Percentiles rank a stretch among this genome's conserved stretches.
phyloP scores from a whole-genome alignment of 129 eudicot genomes.

The Logfia minima region DNA sequence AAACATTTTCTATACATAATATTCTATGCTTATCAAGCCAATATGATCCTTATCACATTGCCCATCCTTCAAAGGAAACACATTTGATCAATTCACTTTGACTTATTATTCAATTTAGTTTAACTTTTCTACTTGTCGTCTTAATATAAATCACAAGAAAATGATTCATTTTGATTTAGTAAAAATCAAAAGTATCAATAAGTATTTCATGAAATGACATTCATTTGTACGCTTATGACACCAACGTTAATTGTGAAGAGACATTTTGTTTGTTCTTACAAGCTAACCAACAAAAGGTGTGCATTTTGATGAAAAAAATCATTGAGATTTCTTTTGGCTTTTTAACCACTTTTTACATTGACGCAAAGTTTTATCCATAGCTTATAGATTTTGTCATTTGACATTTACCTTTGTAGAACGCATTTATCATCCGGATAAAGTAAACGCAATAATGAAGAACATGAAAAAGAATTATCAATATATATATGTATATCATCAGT shows the following conservation, averaged over 20 bases:
- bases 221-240: conserved; percentile 19
- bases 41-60: background rate
- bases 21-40: too few species aligned
- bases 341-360: conserved; percentile 13
- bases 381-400: conserved; percentile 19
- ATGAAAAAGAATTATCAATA: too few species aligned
- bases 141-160: background rate
- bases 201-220: conserved; percentile 25
- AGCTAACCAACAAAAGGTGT: conserved; percentile 33
- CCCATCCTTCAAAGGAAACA: background rate
- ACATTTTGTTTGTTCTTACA: conserved; percentile 30
- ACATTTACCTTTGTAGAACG: background rate
- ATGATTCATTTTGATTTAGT: background rate
- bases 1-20: too few species aligned
- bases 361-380: conserved; percentile 23
- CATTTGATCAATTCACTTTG: background rate
- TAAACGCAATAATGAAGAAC: too few species aligned
- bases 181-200: background rate
- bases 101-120: background rate
- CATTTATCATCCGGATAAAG: too few species aligned
- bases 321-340: conserved; percentile 27
- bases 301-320: conserved; percentile 31
- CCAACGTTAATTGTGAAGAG: conserved; percentile 30
- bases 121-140: background rate
- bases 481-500: too few species aligned